Conservation (phyloP, 495 filamentous ascomycete species). For the Delitschia confertaspora region DNA sequence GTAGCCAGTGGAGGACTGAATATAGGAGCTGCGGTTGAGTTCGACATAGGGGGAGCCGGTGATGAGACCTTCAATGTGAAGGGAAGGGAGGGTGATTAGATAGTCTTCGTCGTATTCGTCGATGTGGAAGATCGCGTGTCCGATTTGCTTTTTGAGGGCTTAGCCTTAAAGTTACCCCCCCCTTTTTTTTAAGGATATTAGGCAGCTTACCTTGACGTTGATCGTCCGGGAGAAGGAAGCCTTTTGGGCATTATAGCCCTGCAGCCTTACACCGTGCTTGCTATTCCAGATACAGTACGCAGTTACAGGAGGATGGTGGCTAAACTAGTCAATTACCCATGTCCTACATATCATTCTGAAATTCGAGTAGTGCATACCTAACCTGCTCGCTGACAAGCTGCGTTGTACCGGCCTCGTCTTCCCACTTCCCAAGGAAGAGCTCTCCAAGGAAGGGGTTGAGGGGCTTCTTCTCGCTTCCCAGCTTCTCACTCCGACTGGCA, state of each 20-base stretch:
- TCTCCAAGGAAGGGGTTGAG: conserved; percentile 70
- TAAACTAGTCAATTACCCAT: conserved; percentile 29
- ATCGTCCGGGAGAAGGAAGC: conserved; percentile 89
- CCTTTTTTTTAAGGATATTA: no score
- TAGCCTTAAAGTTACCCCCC: neutral
- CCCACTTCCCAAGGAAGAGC: conserved; percentile 82
- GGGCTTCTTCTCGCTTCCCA: conserved; percentile 82
- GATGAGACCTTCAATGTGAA: conserved; percentile 91
- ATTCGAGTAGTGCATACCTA: conserved; percentile 42
- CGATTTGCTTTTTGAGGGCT: conserved; percentile 54
- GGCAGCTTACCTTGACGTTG: conserved; percentile 54
- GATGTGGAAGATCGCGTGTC: conserved; percentile 77
- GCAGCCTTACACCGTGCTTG: conserved; percentile 70
- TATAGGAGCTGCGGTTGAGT: conserved; percentile 71
- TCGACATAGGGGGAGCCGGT: conserved; percentile 88
- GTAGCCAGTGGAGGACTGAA: conserved; percentile 76
- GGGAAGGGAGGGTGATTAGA: conserved; percentile 81
- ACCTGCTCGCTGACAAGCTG: conserved; percentile 68
- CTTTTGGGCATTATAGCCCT: conserved; percentile 98
- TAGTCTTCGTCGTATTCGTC: conserved; percentile 65
- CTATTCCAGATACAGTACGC: conserved; percentile 87
- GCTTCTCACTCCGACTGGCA: conserved; percentile 78
- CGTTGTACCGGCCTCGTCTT: conserved; percentile 59
- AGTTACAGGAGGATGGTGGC: conserved; percentile 95
- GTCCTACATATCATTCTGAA: neutral